phyloP scores from a whole-genome alignment of 1,284 basidiomycete species.

The Fomitopsis palustris region DNA sequence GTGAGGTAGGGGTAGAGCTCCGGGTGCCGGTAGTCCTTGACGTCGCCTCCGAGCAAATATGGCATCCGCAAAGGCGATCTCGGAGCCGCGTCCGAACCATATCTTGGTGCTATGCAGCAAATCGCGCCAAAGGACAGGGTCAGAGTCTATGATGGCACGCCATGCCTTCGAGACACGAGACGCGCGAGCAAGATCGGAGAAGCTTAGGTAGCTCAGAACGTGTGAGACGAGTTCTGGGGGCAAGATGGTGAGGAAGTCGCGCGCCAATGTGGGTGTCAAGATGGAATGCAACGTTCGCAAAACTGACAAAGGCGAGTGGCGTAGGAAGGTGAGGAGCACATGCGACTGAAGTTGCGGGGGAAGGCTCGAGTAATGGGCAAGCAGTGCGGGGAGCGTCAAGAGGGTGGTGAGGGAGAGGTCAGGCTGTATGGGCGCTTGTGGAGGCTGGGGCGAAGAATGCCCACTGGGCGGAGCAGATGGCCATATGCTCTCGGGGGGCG shows the following conservation, averaged over 20 bases:
- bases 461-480: conserved; percentile 75
- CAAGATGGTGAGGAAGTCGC: conserved; percentile 83
- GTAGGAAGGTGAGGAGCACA: conserved; percentile 78
- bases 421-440: conserved; percentile 69
- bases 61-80: conserved; percentile 64
- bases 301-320: conserved; percentile 81
- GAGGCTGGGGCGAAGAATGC: conserved; percentile 62
- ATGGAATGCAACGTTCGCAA: conserved; percentile 81
- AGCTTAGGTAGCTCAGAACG: conserved; percentile 75
- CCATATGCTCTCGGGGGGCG: conserved; percentile 68
- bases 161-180: conserved; percentile 80
- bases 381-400: conserved; percentile 72
- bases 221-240: conserved; percentile 84
- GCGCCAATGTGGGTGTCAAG: conserved; percentile 78
- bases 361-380: conserved; percentile 69
- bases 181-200: conserved; percentile 73
- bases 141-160: conserved; percentile 81
- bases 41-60: conserved; percentile 56
- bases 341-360: conserved; percentile 79
- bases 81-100: conserved; percentile 81
- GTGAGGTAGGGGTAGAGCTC: conserved; percentile 63
- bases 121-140: conserved; percentile 81
- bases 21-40: conserved; percentile 36
- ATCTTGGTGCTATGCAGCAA: conserved; percentile 74
- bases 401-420: conserved; percentile 76